phyloP scores from a whole-genome alignment of 305 asterid species.

The Fraxinus floribunda region DNA sequence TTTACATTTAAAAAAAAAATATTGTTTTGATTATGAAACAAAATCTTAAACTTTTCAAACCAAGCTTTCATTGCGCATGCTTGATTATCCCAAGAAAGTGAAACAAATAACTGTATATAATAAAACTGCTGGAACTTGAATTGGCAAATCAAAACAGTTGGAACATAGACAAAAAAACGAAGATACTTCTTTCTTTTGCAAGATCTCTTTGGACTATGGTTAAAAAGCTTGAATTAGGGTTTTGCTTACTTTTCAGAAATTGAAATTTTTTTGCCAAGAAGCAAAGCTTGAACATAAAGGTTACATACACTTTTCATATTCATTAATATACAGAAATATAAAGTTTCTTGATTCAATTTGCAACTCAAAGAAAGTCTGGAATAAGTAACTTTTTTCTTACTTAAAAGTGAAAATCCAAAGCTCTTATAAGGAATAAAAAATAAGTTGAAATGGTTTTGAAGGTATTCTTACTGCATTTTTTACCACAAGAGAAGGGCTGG shows the following conservation, averaged over 20 bases:
- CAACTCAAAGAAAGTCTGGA: neutral
- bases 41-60: neutral
- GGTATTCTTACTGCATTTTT: slow-evolving; percentile 22
- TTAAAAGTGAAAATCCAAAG: neutral
- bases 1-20: neutral
- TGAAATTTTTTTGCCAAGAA: neutral
- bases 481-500: slow-evolving; percentile 21
- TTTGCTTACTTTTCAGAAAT: neutral
- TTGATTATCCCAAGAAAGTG: slow-evolving; percentile 4
- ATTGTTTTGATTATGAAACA: neutral
- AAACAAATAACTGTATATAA: neutral
- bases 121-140: neutral
- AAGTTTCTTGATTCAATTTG: neutral
- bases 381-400: neutral
- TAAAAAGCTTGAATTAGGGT: neutral
- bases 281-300: neutral
- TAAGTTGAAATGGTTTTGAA: neutral
- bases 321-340: neutral
- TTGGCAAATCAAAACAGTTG: neutral
- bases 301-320: neutral
- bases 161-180: neutral
- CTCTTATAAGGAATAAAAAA: neutral
- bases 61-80: neutral
- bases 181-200: neutral
- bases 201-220: neutral